Percentiles rank a stretch among this genome's conserved stretches.
These are phyloP conservation scores for Coemansia sp. DNA, from an alignment of 192 early-diverging fungal species.

Conservation along the genomic window DNA sequence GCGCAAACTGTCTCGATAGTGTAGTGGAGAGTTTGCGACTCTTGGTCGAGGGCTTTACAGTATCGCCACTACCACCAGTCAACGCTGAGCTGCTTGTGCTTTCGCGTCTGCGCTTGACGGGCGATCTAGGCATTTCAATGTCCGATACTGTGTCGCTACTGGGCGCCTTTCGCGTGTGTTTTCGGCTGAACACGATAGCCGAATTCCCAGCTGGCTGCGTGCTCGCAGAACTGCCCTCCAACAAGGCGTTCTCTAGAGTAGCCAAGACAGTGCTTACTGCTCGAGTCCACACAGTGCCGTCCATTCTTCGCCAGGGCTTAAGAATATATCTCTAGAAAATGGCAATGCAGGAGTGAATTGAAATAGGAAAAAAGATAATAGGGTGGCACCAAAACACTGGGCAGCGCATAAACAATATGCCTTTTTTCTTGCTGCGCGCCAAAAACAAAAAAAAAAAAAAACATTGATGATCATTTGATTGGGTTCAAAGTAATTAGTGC, in stretches of 20 bases:
- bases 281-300: conserved; percentile 29
- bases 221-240: conserved; percentile 12
- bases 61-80: conserved; percentile 2
- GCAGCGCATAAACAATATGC: background rate
- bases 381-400: background rate
- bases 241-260: conserved; percentile 44
- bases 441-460: too few relatives aligned
- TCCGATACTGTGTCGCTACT: conserved; percentile 52
- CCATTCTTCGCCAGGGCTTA: conserved; percentile 6
- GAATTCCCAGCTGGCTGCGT: background rate
- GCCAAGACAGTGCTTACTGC: conserved; percentile 32
- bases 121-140: conserved; percentile 33
- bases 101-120: conserved; percentile 48
- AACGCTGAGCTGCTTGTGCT: conserved; percentile 22
- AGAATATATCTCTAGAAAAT: background rate
- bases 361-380: too few relatives aligned
- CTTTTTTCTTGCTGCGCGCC: background rate
- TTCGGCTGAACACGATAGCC: conserved; percentile 9
- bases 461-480: too few relatives aligned
- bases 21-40: conserved; percentile 40
- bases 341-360: too few relatives aligned
- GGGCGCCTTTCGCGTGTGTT: conserved; percentile 35
- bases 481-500: too few relatives aligned
- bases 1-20: conserved; percentile 52
- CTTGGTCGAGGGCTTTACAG: conserved; percentile 29